These are phyloP conservation scores for Tuber brumale DNA, from an alignment of 495 filamentous ascomycete species.

Conservation along the genomic window DNA sequence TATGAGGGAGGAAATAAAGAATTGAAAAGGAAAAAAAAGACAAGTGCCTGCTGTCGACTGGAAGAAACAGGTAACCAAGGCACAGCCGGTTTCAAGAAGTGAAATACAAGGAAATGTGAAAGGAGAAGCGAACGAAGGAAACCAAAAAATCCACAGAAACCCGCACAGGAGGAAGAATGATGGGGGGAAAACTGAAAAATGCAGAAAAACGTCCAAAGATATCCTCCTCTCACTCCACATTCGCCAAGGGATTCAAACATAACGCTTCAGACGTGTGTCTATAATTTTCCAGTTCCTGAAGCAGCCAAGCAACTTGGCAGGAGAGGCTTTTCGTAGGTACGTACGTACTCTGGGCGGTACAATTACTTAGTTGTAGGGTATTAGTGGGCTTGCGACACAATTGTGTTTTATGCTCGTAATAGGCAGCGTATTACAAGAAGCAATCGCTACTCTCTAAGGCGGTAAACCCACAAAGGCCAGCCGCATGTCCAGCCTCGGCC, in stretches of 20 bases:
- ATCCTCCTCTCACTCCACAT: not conserved
- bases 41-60: conserved; percentile 9
- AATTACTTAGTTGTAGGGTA: not conserved
- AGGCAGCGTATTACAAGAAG: not conserved
- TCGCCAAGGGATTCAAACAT: not conserved
- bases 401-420: not conserved
- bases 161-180: not conserved
- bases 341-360: not conserved
- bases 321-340: not conserved
- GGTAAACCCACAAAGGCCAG: not conserved
- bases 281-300: not conserved
- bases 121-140: conserved; percentile 9
- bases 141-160: not conserved
- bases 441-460: not conserved
- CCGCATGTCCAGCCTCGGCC: not conserved
- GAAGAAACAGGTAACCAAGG: conserved; percentile 7
- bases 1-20: not conserved
- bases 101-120: conserved; percentile 10
- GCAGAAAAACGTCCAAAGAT: conserved; percentile 2
- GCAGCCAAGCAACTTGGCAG: conserved; percentile 5
- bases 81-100: conserved; percentile 25
- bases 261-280: not conserved
- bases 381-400: not conserved
- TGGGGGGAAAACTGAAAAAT: not conserved
- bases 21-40: conserved; percentile 2